Evolutionary conservation across 176 grass and related monocot genomes (phyloP), one percentile per base, ranked within the genome.

Genomic region (Tillandsia fasciculata): DNA sequence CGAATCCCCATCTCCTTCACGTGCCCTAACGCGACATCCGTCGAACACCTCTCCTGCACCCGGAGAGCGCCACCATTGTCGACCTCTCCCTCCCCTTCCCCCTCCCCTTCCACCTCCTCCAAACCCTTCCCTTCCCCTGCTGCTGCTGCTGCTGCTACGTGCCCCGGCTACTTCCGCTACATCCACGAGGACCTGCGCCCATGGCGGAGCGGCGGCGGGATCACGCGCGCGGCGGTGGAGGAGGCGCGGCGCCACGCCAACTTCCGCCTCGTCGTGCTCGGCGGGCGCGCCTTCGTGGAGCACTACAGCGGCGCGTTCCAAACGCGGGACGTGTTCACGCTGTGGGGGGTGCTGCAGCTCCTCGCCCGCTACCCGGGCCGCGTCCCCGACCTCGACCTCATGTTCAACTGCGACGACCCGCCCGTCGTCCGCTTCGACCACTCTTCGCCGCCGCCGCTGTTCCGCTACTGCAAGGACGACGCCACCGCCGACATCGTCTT

Each of bases 321-420:
- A 59, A 89, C 78, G 11, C 77, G 90, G 13, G 86, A 89, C 51
- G 51, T 84, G 23, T 80, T 89, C 80, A 93, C 90, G 2, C 75
- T 89, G 50, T 93, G 90, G 90, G 90, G 90, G 26, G 49, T 92
- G 70, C 27, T 88, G 51, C 90, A 92, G 79, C 76, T 92, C 59
- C 3, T 88, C 29, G 64, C 73, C 24, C 70, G 76, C 23, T 92
- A 88, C 83, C 74, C 85, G 0, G 90, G 90, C 14, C 77, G 77
- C 13, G 20, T 88, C 24, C 90, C 90, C 0, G 83, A 94, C 74
- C 68, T 89, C 13, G 90, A 89, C 74, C 18, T 94, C 53, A 94
- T 94, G 86, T 94, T 94, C 79, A 71, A 80, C 70, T 79, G 83
- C 76, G 83, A 79, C 63, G 90, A 94, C 78, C 71, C 71, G 50